A percentile compares a stretch with the other conserved stretches of the same genome.
phyloP scores from a whole-genome alignment of 441 rosid genomes.

The Gossypium gossypioides region DNA sequence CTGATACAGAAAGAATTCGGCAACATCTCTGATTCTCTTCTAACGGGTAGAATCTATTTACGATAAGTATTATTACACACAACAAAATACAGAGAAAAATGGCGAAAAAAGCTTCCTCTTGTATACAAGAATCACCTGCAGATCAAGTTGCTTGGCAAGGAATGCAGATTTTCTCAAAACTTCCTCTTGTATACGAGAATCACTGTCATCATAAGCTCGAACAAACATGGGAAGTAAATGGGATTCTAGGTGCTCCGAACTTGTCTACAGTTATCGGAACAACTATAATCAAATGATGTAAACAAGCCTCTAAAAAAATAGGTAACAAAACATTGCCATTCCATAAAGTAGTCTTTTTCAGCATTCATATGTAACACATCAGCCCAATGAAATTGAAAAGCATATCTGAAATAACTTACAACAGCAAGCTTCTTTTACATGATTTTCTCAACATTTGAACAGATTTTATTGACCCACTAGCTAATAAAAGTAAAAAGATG shows the following conservation, averaged over 20 bases:
- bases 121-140: conserved; percentile 41
- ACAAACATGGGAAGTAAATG: conserved; percentile 73
- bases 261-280: conserved; percentile 41
- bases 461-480: neutral
- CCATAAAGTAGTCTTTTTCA: neutral
- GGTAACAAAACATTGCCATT: neutral
- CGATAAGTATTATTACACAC: neutral
- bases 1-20: neutral
- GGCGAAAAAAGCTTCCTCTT: too few species aligned
- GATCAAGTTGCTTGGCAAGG: conserved; percentile 76
- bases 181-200: conserved; percentile 91
- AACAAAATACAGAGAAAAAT: neutral
- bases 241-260: conserved; percentile 54
- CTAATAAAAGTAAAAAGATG: neutral
- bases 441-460: neutral
- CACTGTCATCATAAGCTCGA: conserved; percentile 85
- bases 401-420: neutral
- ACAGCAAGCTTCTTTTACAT: neutral
- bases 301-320: neutral
- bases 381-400: neutral
- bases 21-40: neutral
- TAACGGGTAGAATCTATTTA: neutral
- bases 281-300: conserved; percentile 7
- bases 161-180: conserved; percentile 62
- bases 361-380: neutral